phyloP scores from a whole-genome alignment of 345 rosid species.

The Luvunga scandens region DNA sequence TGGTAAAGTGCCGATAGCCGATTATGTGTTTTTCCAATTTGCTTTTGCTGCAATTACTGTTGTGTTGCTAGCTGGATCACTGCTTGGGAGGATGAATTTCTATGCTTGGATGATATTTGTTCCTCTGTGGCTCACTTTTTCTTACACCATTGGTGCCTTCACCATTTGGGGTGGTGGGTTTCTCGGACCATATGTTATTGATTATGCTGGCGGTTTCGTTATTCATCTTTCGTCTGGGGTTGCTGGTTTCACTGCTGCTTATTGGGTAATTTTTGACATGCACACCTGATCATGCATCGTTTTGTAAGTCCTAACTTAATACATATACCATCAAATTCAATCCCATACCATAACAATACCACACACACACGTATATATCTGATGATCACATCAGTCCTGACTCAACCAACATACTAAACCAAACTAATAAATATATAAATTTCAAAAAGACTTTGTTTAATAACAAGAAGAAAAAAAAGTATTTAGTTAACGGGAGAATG shows the following conservation, averaged over 20 bases:
- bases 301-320: constrained; percentile 1
- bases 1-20: constrained; percentile 29
- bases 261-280: constrained; percentile 41
- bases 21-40: constrained; percentile 50
- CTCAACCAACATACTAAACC: neutral
- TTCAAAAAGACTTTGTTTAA: neutral
- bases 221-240: constrained; percentile 72
- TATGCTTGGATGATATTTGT: constrained; percentile 69
- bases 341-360: neutral
- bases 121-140: constrained; percentile 51
- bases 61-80: constrained; percentile 48
- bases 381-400: too few species aligned
- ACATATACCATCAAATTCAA: neutral
- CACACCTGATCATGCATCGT: neutral
- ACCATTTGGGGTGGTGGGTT: constrained; percentile 52
- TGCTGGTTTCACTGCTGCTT: constrained; percentile 69
- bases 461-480: too few species aligned
- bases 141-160: constrained; percentile 53
- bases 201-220: constrained; percentile 63
- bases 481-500: neutral
- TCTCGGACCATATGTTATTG: constrained; percentile 29
- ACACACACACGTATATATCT: too few species aligned
- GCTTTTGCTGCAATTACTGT: constrained; percentile 67
- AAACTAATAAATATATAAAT: too few species aligned
- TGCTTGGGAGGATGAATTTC: constrained; percentile 67